These are phyloP conservation scores for Fraxinus americana DNA, from an alignment of 257 asterid species.

Conservation along the genomic window DNA sequence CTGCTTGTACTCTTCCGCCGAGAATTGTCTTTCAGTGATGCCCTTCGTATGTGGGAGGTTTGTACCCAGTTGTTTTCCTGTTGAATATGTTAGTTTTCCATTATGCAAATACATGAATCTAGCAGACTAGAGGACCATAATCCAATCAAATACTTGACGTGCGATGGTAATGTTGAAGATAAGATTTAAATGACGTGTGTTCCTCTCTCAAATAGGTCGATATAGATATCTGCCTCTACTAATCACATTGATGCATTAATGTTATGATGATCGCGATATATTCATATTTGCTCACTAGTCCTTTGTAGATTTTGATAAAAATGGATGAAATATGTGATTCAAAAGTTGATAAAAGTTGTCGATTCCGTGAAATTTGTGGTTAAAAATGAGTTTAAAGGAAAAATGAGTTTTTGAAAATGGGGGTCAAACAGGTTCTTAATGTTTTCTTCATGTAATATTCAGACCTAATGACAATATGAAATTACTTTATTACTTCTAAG, in stretches of 20 bases:
- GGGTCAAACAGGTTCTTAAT: not conserved
- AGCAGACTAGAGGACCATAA: not conserved
- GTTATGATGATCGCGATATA: not conserved
- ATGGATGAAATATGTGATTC: too few relatives aligned
- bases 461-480: not conserved
- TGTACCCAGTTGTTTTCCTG: slow-evolving; percentile 42
- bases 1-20: slow-evolving; percentile 98
- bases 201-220: not conserved
- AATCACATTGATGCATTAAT: not conserved
- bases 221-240: not conserved
- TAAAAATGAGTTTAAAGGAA: too few relatives aligned
- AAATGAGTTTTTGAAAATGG: too few relatives aligned
- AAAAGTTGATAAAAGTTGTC: too few relatives aligned
- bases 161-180: not conserved
- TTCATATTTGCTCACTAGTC: not conserved
- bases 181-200: not conserved
- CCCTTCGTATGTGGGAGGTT: slow-evolving; percentile 99
- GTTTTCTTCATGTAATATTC: not conserved
- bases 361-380: too few relatives aligned
- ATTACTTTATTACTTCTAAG: not conserved
- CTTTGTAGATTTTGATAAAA: too few relatives aligned
- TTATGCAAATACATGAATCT: slow-evolving; percentile 19
- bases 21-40: slow-evolving; percentile 86
- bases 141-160: not conserved
- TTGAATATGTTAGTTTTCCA: slow-evolving; percentile 14